Evolutionary conservation across 345 rosid species (phyloP).

Genomic region (Eucalyptus regnans): DNA sequence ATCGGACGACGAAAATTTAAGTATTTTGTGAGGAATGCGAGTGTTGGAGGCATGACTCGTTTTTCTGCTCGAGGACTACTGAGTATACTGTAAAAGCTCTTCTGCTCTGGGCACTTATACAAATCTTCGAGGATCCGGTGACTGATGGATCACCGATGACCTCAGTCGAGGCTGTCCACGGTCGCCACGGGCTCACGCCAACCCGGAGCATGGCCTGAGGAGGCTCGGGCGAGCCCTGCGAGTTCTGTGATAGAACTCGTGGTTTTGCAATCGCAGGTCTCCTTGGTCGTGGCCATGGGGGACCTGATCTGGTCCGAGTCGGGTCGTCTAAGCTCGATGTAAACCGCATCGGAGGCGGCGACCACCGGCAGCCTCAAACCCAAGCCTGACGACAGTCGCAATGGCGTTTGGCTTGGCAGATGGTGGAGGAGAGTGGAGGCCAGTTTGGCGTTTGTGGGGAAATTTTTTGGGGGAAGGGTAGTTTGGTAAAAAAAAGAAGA

Average conservation of each 20-base stretch:
- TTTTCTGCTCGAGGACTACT: not conserved
- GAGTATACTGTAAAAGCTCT: too few species aligned
- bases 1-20: not conserved
- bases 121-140: not conserved
- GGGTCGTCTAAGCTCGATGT: accelerated
- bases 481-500: not conserved
- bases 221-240: not conserved
- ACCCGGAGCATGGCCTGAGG: accelerated
- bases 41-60: not conserved
- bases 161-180: accelerated
- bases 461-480: not conserved
- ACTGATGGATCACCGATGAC: not conserved
- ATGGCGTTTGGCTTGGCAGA: not conserved
- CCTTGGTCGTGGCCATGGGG: not conserved
- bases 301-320: not conserved
- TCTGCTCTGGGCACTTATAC: too few species aligned
- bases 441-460: not conserved
- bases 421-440: not conserved
- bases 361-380: not conserved
- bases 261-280: not conserved
- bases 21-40: too few species aligned
- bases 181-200: accelerated
- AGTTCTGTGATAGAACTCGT: not conserved
- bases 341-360: not conserved
- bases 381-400: accelerated